Base-by-base conservation (phyloP, 176 grass and related monocot species). In the Hordeum marinum region DNA sequence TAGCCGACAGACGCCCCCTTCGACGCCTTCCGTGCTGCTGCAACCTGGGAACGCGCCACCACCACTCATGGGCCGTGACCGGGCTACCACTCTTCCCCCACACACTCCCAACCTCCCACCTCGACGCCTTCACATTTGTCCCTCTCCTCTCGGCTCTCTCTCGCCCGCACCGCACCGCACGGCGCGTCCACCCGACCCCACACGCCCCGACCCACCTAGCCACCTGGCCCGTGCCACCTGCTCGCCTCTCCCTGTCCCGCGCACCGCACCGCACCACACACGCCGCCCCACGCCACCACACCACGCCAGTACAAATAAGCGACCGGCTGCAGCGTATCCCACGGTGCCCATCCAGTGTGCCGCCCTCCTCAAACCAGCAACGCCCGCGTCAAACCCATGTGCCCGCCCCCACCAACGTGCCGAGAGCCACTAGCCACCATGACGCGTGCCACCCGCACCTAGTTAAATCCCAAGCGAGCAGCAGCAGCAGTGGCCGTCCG, bases 281-380 rank as follows among this genome's bases (percentile, higher is more conserved):
- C 0, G 14, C 26, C 55, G 7, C 45, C 1, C 40, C 0, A 29
- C 11, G 8, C 6, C n/a, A 42, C 18, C 50, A 11, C 36, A 8
- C 73, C 26, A 39, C 21, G 50, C 14, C 26, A 18, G 79, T 90
- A 42, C 54, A 78, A 58, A 77, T 75, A 71, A 27, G 20, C 62
- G 27, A 15, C 7, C 62, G 74, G 48, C 46, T 6, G 46, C 46
- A 18, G 46, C 14, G 46, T 17, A 71, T 67, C 80, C 82, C 60
- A 65, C 64, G 69, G 46, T 63, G 41, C 5, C 81, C 18, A 89
- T 63, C 72, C 93, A 32, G 85, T 95, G 94, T 92, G 90, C 91
- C 81, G 84, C 7, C 76, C 71, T 9, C 43, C 54, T 0, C 66
- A 32, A 62, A 78, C 61, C 86, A 89, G 29, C 68, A 55, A 73